Base-by-base conservation (phyloP, 306 rosid genomes). In the Ochetophila trinervis region DNA sequence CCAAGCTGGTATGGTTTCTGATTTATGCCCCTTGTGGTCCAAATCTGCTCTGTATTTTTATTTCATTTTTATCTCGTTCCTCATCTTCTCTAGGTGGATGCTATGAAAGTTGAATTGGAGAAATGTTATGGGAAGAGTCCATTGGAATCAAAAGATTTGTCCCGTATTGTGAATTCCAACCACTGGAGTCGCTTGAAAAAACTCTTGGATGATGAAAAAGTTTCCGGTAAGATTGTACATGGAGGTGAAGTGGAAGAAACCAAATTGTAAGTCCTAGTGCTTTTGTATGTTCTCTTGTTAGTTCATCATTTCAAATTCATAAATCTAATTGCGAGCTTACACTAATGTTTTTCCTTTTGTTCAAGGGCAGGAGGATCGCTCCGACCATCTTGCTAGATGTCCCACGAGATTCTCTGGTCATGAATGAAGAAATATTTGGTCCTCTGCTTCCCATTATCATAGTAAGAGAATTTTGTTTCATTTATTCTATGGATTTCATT, bases 351-450 rank as follows among this genome's bases (percentile, higher is more conserved):
- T 55, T 70, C 53, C 57, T 22, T 66, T 59, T 71, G 37, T 37
- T 7, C 44, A 6, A 80, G 21, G 40, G 37, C 82, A 94, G 99
- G 88, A 80, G 76, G 83, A 88, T 94, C 75, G 79, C 90, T 73
- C 99, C 99, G 42, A 94, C 99, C 69, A 18, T 94, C 82, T 86
- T 94, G 68, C 77, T 94, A 53, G 96, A 94, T 66, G 95, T 85
- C 23, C 96, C 97, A 2, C 82, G 47, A 56, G 88, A 94, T 76
- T 86, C 97, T 47, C 44, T 86, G 72, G 80, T 94, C 59, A 90
- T 94, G 99, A 72, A 16, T 27, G 99, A 94, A 61, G 99, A 94
- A 77, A 94, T 94, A 62, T 94, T 94, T 65, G 99, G 99, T 72
- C 99, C 99, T 23, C 79, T 94, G 72, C 96, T 94, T 78, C 97